Evolutionary conservation across 2,329 filamentous ascomycete species (phyloP).

Genomic region (Trichoderma oligosporum): DNA sequence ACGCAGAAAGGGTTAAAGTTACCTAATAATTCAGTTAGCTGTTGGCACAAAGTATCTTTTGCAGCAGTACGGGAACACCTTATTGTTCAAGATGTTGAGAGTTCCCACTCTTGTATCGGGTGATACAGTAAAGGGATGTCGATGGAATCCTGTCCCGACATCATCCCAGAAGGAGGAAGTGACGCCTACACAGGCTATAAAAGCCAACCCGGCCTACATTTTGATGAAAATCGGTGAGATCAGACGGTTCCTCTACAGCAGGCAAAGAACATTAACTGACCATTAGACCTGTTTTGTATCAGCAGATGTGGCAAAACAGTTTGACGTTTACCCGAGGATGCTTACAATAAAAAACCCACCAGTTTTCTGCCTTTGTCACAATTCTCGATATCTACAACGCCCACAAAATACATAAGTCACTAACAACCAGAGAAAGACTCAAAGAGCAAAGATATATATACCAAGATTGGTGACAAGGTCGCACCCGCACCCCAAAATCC

Average conservation of each 20-base stretch:
- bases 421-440: slow-evolving; percentile 69
- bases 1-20: slow-evolving; percentile 34
- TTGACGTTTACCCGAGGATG: background rate
- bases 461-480: slow-evolving; percentile 67
- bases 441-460: slow-evolving; percentile 43
- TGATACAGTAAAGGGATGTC: background rate
- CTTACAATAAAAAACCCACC: slow-evolving; percentile 19
- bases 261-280: background rate
- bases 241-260: background rate
- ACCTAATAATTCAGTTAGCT: slow-evolving; percentile 1
- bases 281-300: background rate
- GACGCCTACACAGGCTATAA: slow-evolving; percentile 2
- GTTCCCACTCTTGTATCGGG: background rate
- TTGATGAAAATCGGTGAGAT: background rate
- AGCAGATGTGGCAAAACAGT: background rate
- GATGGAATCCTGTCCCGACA: background rate
- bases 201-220: background rate
- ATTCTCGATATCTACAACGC: slow-evolving; percentile 8
- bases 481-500: slow-evolving; percentile 67
- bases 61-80: too few species aligned
- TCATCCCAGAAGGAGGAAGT: slow-evolving; percentile 18
- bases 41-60: too few species aligned
- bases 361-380: slow-evolving; percentile 1
- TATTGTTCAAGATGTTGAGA: slow-evolving; percentile 9
- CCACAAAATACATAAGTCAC: background rate